Evolutionary conservation across 306 rosid species (phyloP).

Genomic region (Carpinus viminea): DNA sequence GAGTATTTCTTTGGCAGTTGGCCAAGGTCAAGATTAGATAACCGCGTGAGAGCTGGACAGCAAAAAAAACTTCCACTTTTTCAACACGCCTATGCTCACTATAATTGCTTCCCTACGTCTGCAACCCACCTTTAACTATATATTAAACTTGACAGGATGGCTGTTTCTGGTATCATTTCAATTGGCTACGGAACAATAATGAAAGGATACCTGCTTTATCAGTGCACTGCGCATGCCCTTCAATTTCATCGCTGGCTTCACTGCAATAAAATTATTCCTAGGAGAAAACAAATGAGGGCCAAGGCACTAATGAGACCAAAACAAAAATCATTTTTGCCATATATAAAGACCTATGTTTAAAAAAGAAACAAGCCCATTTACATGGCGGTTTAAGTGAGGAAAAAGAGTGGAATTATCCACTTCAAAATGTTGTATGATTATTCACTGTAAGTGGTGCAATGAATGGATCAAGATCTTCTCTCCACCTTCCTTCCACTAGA

Average conservation of each 20-base stretch:
- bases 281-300: not conserved
- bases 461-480: slow-evolving; percentile 65
- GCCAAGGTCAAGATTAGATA: not conserved
- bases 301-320: not conserved
- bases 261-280: slow-evolving; percentile 16
- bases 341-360: slow-evolving; percentile 22
- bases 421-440: slow-evolving; percentile 6
- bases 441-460: slow-evolving; percentile 9
- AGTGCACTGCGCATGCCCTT: no score
- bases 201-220: not conserved
- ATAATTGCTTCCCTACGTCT: not conserved
- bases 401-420: not conserved
- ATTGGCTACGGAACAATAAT: not conserved
- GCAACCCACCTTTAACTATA: not conserved
- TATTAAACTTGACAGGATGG: no score
- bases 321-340: slow-evolving; percentile 21
- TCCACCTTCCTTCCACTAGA: slow-evolving; percentile 72
- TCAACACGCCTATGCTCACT: slow-evolving; percentile 14
- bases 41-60: slow-evolving; percentile 31
- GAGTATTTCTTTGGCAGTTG: not conserved
- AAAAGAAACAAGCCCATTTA: not conserved
- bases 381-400: not conserved
- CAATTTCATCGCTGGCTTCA: not conserved
- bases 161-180: not conserved
- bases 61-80: slow-evolving; percentile 31